Percentiles rank a stretch among this genome's conserved stretches.
These are phyloP conservation scores for Aspergillaceae sp. DNA, from an alignment of 2,329 filamentous ascomycete species.

Conservation along the genomic window DNA sequence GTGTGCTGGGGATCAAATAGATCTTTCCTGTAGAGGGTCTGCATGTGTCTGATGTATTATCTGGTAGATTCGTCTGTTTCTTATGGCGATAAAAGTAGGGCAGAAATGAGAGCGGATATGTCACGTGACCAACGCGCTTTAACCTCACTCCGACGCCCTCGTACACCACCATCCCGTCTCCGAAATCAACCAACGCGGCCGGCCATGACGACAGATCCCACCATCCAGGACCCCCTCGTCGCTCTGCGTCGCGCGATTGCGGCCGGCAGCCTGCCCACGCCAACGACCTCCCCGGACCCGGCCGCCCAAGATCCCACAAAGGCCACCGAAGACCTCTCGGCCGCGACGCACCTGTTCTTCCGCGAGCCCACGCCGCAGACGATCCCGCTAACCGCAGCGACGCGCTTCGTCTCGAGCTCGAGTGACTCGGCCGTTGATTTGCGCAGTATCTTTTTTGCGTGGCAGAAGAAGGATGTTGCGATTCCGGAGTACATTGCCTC, in stretches of 20 bases:
- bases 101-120: no score
- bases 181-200: background rate
- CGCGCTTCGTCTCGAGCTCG: slow-evolving; percentile 76
- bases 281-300: slow-evolving; percentile 54
- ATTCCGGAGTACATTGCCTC: slow-evolving; percentile 87
- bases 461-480: slow-evolving; percentile 82
- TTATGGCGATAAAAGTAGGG: no score
- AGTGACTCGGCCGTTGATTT: slow-evolving; percentile 64
- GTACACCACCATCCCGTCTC: background rate
- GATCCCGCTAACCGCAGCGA: slow-evolving; percentile 62
- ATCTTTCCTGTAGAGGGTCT: background rate
- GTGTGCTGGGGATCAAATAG: background rate
- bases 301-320: slow-evolving; percentile 51
- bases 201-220: slow-evolving; percentile 48
- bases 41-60: no score
- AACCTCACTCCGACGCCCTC: no score
- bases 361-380: slow-evolving; percentile 51
- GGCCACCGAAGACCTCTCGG: slow-evolving; percentile 54
- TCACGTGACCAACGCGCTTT: no score
- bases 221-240: slow-evolving; percentile 63
- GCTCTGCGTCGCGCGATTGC: slow-evolving; percentile 78
- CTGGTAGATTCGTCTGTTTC: no score
- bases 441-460: slow-evolving; percentile 92
- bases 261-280: slow-evolving; percentile 58
- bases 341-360: slow-evolving; percentile 74